Evolutionary conservation across 2,329 filamentous ascomycete species (phyloP).

Genomic region (Nemania sp.): DNA sequence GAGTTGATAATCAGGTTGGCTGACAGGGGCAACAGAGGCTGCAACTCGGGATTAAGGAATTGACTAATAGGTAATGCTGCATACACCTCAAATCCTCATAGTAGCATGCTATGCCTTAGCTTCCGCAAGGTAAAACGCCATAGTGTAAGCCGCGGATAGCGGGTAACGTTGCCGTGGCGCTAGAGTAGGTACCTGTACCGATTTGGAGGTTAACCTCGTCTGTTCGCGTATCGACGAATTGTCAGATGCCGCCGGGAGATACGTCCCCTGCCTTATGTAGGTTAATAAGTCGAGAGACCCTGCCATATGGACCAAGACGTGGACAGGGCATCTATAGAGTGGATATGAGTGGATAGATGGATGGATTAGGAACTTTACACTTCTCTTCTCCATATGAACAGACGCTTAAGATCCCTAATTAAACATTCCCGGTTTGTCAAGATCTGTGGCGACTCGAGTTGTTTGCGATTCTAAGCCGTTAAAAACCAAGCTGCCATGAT

Average conservation of each 20-base stretch:
- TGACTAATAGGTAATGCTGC: conserved; percentile 2
- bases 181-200: conserved; percentile 20
- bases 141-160: conserved; percentile 12
- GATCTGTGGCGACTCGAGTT: conserved; percentile 4
- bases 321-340: too few relatives aligned
- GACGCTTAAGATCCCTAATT: conserved; percentile 9
- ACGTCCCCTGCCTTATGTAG: neutral
- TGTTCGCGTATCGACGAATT: neutral
- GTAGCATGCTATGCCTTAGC: conserved; percentile 1
- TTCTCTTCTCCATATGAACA: neutral
- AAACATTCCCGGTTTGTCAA: conserved; percentile 24
- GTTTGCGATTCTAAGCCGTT: conserved; percentile 16
- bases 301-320: neutral
- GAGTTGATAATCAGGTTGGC: too few relatives aligned
- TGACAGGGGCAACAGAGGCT: conserved; percentile 1
- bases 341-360: neutral
- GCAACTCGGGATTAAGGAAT: neutral
- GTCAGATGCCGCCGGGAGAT: too few relatives aligned
- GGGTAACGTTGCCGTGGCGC: conserved; percentile 20
- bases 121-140: too few relatives aligned
- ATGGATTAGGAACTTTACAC: neutral
- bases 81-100: neutral
- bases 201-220: conserved; percentile 13
- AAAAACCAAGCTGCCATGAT: neutral
- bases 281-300: neutral